A percentile compares a stretch with the other conserved stretches of the same genome.
phyloP scores from a whole-genome alignment of 495 filamentous ascomycete genomes.

The Trichoderma parareesei region DNA sequence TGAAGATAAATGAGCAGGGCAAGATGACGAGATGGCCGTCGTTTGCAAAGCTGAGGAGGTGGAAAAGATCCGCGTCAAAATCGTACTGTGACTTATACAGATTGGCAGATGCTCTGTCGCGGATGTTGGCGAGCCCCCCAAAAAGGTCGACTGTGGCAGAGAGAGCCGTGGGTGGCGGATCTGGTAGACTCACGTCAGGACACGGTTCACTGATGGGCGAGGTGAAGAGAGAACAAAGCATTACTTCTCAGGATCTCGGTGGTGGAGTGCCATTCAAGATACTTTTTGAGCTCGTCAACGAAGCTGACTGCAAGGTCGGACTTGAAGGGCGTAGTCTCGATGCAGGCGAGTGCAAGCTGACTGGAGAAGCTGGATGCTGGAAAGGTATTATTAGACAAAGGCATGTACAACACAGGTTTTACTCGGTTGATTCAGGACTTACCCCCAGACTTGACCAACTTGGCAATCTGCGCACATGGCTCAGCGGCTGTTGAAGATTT shows the following conservation, averaged over 20 bases:
- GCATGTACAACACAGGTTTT: neutral
- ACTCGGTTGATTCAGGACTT: neutral
- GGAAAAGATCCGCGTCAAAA: slow-evolving; percentile 37
- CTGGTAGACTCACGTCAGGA: neutral
- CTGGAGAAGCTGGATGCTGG: neutral
- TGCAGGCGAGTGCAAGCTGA: neutral
- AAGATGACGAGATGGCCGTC: slow-evolving; percentile 40
- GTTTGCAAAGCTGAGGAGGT: slow-evolving; percentile 35
- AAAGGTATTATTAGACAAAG: neutral
- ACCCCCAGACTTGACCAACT: no score
- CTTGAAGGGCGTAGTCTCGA: neutral
- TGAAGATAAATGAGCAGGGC: slow-evolving; percentile 25
- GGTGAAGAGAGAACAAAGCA: neutral
- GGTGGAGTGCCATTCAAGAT: neutral
- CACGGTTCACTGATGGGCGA: neutral
- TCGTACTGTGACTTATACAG: slow-evolving; percentile 29
- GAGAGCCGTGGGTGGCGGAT: neutral
- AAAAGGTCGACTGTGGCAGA: neutral
- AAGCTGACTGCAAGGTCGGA: neutral
- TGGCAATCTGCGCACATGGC: neutral
- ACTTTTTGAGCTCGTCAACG: neutral
- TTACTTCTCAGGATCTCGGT: slow-evolving; percentile 1
- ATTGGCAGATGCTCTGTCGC: neutral
- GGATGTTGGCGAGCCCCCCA: neutral
- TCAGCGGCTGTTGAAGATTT: neutral